Conservation (phyloP, 495 filamentous ascomycete species). For the Staphylotrichum longicolle region DNA sequence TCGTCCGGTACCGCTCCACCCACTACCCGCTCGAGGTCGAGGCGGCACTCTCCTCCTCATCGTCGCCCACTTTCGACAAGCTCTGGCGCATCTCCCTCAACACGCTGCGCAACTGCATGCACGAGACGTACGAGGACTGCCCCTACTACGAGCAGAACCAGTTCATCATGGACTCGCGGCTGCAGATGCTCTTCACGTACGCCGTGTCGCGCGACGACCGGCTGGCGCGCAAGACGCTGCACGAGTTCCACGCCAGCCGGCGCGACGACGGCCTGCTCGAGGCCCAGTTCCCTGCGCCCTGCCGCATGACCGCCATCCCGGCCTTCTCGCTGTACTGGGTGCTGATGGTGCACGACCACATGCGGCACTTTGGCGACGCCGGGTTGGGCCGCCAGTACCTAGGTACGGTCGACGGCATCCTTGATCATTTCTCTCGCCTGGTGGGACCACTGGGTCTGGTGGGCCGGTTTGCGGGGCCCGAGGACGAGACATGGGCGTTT, state of each 20-base stretch:
- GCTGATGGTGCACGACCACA: not conserved
- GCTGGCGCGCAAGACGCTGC: conserved; percentile 1
- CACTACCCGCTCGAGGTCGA: too few species aligned
- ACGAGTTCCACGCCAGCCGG: not conserved
- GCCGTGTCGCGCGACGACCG: not conserved
- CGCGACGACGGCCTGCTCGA: not conserved
- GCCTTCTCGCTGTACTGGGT: not conserved
- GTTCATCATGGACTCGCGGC: not conserved
- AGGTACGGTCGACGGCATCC: too few species aligned
- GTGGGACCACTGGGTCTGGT: too few species aligned
- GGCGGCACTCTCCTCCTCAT: too few species aligned
- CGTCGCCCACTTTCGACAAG: too few species aligned
- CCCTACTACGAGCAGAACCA: not conserved
- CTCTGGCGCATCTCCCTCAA: not conserved
- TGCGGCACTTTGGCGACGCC: too few species aligned
- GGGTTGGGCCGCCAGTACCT: too few species aligned
- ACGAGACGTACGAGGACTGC: conserved; percentile 1
- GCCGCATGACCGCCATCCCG: not conserved
- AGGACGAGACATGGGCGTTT: too few species aligned
- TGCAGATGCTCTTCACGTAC: conserved; percentile 1
- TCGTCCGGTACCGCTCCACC: too few species aligned
- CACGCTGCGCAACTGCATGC: conserved; percentile 1
- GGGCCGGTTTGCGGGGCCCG: too few species aligned
- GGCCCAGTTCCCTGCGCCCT: not conserved
- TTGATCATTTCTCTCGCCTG: too few species aligned